Evolutionary conservation across 305 asterid species (phyloP), one percentile per base, ranked within the genome.

Genomic region (Fraxinus xanthoxyloides): DNA sequence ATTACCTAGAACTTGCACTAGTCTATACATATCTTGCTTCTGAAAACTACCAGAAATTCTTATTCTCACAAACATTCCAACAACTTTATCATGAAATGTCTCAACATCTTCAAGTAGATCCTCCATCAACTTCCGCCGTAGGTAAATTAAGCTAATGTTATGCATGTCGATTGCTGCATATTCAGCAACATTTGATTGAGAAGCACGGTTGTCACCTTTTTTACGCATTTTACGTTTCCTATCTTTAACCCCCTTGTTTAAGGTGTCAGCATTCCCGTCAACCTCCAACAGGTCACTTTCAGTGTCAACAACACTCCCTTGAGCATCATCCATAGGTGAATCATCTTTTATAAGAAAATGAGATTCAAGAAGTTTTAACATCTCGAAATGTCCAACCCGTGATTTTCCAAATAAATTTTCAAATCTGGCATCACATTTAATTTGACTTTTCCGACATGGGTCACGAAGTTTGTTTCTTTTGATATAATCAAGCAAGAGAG

Each of bases 371-470:
- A 97, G 98, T 89, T 95, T 97, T 80, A 97, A 91, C 99, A 97
- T 97, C 90, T 97, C 98, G 86, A 97, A 94, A 91, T 97, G 99
- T 85, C 95, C 98, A 86, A 95, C 98, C 10, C 98, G 94, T 79
- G 98, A 92, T 88, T 97, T 97, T 79, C 98, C 98, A 85, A 97
- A 97, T 83, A 97, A 85, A 83, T 87, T 92, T 89, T 89, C 87
- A 80, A 97, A 96, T 82, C 98, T 93, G 63, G 90, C 84, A 88
- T 97, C 99, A 86, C 99, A 97, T 75, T 89, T 86, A 79, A 95
- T 95, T 89, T 92, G 98, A 93, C 98, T 92, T 89, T 91, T 95
- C 82, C 91, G 88, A 81, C 94, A 93, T 86, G 98, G 97, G 87
- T 93, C 98, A 34, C 98, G 99, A 75, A 97, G 95, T 80, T 97